phyloP scores from a whole-genome alignment of 139 green algal genomes.

The Coelastrella sp. region DNA sequence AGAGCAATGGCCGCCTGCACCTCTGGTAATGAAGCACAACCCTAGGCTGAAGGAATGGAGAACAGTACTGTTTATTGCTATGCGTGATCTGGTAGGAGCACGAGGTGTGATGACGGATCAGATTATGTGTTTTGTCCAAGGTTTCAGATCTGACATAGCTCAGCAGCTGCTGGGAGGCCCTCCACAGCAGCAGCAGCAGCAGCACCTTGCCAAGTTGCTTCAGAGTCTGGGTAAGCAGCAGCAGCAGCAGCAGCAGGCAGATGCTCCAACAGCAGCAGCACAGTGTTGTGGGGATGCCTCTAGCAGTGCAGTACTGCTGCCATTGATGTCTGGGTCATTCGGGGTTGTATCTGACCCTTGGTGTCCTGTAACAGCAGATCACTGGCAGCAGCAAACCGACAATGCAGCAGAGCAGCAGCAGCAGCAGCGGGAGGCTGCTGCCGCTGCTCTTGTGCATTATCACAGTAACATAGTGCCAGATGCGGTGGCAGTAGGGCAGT shows the following conservation, averaged over 20 bases:
- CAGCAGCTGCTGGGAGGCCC: neutral
- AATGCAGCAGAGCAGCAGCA: slow-evolving; percentile 11
- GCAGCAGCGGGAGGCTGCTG: slow-evolving; percentile 18
- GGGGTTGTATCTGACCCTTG: neutral
- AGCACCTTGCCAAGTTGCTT: neutral
- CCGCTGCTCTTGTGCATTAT: neutral
- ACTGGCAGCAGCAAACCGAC: neutral
- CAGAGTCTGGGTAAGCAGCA: neutral
- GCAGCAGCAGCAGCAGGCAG: neutral
- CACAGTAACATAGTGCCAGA: slow-evolving; percentile 12
- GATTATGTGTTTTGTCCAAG: slow-evolving; percentile 13
- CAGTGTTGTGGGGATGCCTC: neutral
- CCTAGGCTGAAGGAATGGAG: slow-evolving; percentile 7
- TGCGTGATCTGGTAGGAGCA: neutral
- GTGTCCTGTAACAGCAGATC: neutral
- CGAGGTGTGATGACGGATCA: slow-evolving; percentile 2
- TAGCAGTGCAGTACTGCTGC: neutral
- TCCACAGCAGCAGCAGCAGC: slow-evolving; percentile 34
- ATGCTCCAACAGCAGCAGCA: neutral
- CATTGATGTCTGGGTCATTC: neutral
- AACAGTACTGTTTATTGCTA: neutral
- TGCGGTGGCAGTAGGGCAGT: neutral
- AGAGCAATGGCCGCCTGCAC: neutral
- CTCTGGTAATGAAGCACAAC: neutral
- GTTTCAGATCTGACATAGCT: slow-evolving; percentile 1